Conservation (phyloP, 306 rosid species). For the Calophaca sinica region DNA sequence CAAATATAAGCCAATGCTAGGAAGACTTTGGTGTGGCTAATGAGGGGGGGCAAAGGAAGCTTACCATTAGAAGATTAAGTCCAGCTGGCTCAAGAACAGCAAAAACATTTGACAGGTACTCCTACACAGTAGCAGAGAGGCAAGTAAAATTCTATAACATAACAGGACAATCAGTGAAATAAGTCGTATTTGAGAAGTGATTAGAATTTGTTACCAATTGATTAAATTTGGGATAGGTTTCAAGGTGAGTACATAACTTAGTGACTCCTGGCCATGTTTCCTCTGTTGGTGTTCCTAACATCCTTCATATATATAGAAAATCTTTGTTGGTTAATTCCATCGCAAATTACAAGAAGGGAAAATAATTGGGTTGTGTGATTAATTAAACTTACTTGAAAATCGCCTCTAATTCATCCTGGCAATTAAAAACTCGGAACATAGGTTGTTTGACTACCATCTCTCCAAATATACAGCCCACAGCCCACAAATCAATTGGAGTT, state of each 20-base stretch:
- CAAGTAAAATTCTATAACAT: neutral
- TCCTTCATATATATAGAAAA: conserved; percentile 15
- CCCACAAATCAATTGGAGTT: conserved; percentile 39
- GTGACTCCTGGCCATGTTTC: conserved; percentile 40
- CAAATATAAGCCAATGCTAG: no score
- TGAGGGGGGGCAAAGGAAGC: no score
- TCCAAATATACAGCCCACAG: conserved; percentile 49
- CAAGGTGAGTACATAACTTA: neutral
- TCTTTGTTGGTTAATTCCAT: neutral
- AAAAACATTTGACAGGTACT: neutral
- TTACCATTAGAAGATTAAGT: conserved; percentile 37
- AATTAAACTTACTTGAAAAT: conserved; percentile 35
- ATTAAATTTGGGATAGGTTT: neutral
- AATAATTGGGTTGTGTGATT: no score
- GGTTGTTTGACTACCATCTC: conserved; percentile 32
- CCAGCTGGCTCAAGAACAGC: conserved; percentile 26
- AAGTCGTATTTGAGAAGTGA: neutral
- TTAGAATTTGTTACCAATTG: conserved; percentile 28
- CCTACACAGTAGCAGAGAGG: conserved; percentile 20
- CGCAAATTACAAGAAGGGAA: no score
- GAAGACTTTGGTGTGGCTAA: no score
- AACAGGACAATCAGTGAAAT: neutral
- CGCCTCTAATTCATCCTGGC: neutral
- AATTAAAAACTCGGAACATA: neutral
- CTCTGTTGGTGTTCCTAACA: conserved; percentile 45